These are phyloP conservation scores for Euphrasia arctica DNA, from an alignment of 305 asterid genomes.

Conservation along the genomic window DNA sequence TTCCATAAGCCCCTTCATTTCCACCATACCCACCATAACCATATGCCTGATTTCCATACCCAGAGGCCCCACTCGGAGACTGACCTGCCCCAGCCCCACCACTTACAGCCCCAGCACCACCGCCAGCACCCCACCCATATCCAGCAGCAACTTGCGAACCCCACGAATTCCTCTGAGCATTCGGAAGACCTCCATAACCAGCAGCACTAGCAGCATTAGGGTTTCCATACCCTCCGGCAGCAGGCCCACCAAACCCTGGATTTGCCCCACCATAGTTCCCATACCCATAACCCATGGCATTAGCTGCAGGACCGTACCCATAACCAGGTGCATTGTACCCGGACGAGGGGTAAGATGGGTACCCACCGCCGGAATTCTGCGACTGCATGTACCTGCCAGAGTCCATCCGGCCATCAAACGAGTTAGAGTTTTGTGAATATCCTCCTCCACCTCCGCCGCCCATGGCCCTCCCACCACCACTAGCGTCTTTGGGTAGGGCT, in stretches of 20 bases:
- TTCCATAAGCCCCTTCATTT: neutral
- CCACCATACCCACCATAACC: slow-evolving; percentile 79
- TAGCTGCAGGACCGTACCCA: slow-evolving; percentile 65
- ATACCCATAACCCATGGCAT: slow-evolving; percentile 76
- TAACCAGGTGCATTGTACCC: slow-evolving; percentile 63
- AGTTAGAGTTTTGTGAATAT: slow-evolving; percentile 43
- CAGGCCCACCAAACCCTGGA: slow-evolving; percentile 40
- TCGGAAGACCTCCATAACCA: slow-evolving; percentile 56
- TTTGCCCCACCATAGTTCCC: slow-evolving; percentile 60
- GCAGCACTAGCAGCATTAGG: slow-evolving; percentile 66
- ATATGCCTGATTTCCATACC: slow-evolving; percentile 77
- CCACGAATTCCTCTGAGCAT: slow-evolving; percentile 67
- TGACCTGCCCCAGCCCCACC: slow-evolving; percentile 61
- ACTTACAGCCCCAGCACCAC: slow-evolving; percentile 24
- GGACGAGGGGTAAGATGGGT: slow-evolving; percentile 72
- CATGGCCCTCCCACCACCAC: slow-evolving; percentile 54
- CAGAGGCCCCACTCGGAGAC: slow-evolving; percentile 67
- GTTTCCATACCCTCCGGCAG: slow-evolving; percentile 68
- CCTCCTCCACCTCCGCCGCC: slow-evolving; percentile 35
- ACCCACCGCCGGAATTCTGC: slow-evolving; percentile 67
- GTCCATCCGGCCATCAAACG: slow-evolving; percentile 72
- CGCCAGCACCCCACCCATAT: slow-evolving; percentile 67
- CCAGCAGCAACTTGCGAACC: slow-evolving; percentile 65
- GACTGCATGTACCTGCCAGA: slow-evolving; percentile 63
- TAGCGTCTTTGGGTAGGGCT: slow-evolving; percentile 36